phyloP scores from a whole-genome alignment of 352 stramenopile species.

The Aphanomyces invadans region DNA sequence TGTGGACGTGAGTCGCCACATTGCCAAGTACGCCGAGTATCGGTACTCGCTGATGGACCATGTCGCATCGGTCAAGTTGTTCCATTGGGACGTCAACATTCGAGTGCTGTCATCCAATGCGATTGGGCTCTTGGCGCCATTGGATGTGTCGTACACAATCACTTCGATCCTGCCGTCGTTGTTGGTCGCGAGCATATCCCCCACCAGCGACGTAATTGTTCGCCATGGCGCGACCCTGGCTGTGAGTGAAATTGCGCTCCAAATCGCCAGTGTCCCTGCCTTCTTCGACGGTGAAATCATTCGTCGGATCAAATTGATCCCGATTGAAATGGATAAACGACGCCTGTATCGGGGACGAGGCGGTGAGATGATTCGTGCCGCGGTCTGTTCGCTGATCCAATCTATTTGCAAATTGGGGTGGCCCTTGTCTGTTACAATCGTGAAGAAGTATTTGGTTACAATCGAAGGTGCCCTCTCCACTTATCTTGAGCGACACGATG shows the following conservation, averaged over 20 bases:
- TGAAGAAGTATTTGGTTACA: slow-evolving; percentile 72
- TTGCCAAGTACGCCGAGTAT: slow-evolving; percentile 89
- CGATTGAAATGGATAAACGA: slow-evolving; percentile 88
- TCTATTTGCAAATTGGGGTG: slow-evolving; percentile 59
- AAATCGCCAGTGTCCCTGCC: slow-evolving; percentile 39
- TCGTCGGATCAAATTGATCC: slow-evolving; percentile 55
- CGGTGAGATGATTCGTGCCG: slow-evolving; percentile 92
- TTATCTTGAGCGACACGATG: too few relatives aligned
- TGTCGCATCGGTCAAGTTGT: slow-evolving; percentile 81
- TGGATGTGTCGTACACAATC: slow-evolving; percentile 75
- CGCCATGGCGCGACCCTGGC: slow-evolving; percentile 92
- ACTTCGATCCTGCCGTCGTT: slow-evolving; percentile 77
- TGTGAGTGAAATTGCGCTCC: slow-evolving; percentile 75
- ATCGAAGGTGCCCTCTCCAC: slow-evolving; percentile 52
- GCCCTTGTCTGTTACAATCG: slow-evolving; percentile 43
- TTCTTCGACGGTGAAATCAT: slow-evolving; percentile 69
- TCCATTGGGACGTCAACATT: slow-evolving; percentile 94
- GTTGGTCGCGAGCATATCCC: slow-evolving; percentile 59
- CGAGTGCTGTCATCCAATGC: slow-evolving; percentile 80
- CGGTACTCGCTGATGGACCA: slow-evolving; percentile 78
- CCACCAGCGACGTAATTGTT: slow-evolving; percentile 84
- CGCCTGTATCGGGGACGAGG: slow-evolving; percentile 93
- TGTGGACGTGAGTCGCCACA: slow-evolving; percentile 81
- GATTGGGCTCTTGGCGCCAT: slow-evolving; percentile 71
- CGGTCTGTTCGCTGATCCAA: slow-evolving; percentile 93